Evolutionary conservation across 2,329 filamentous ascomycete genomes (phyloP).

Genomic region (Nemania sp.): DNA sequence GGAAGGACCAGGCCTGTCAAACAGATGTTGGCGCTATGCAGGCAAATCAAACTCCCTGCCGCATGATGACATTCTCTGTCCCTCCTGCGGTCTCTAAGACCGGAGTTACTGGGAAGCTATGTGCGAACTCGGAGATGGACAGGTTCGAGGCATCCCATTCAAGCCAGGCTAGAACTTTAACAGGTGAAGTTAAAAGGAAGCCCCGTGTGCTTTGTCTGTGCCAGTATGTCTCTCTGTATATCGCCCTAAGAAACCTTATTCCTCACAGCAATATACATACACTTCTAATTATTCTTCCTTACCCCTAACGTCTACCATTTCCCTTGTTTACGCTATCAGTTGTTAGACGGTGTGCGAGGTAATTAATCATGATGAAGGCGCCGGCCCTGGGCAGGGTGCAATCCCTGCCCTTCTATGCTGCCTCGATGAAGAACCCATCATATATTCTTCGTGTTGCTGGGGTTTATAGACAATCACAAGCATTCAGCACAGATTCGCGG

Average conservation of each 20-base stretch:
- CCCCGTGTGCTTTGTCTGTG: conserved; percentile 13
- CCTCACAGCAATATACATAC: background rate
- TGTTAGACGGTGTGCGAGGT: conserved; percentile 13
- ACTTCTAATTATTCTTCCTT: conserved; percentile 4
- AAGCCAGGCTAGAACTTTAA: conserved; percentile 28
- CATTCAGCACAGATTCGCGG: conserved; percentile 33
- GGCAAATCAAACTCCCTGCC: conserved; percentile 32
- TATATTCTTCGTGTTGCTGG: conserved; percentile 41
- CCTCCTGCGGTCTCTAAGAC: conserved; percentile 17
- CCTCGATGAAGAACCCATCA: conserved; percentile 39
- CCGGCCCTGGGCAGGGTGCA: conserved; percentile 42
- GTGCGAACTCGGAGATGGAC: conserved; percentile 43
- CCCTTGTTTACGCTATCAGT: background rate
- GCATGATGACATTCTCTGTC: conserved; percentile 41
- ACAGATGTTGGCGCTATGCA: conserved; percentile 40
- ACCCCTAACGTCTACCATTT: conserved; percentile 11
- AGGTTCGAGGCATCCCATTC: conserved; percentile 19
- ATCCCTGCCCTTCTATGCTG: conserved; percentile 40
- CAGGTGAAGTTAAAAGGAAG: conserved; percentile 31
- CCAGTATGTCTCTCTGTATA: conserved; percentile 12
- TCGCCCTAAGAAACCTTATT: background rate
- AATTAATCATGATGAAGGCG: conserved; percentile 45
- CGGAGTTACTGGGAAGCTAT: conserved; percentile 16
- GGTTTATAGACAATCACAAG: conserved; percentile 37
- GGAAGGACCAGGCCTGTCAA: conserved; percentile 40